Evolutionary conservation across 2,329 filamentous ascomycete species (phyloP).

Genomic region (Didymella lethalis): DNA sequence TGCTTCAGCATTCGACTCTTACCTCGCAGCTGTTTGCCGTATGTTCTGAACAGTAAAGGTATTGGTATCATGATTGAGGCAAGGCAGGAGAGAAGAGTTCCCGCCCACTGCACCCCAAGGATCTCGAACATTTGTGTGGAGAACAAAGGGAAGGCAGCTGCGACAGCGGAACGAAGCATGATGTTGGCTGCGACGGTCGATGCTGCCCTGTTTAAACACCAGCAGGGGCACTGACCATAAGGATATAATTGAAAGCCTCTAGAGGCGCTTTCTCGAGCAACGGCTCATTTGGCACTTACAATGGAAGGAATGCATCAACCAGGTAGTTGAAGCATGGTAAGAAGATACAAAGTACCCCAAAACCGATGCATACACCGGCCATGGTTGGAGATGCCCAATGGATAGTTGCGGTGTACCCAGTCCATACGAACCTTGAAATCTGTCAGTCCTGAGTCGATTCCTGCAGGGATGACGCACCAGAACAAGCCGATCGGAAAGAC

Average conservation of each 20-base stretch:
- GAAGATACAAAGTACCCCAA: constrained; percentile 12
- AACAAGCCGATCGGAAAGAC: constrained; percentile 6
- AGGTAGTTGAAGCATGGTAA: constrained; percentile 14
- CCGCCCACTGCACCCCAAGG: constrained; percentile 8
- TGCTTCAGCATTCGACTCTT: constrained; percentile 1
- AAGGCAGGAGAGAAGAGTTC: constrained; percentile 7
- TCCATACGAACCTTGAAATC: constrained; percentile 5
- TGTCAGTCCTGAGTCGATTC: not conserved
- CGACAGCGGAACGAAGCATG: constrained; percentile 8
- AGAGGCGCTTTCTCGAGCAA: not conserved
- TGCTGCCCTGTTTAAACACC: not conserved
- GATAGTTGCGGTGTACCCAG: not conserved
- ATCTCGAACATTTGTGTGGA: constrained; percentile 5
- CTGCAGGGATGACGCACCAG: not conserved
- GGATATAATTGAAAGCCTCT: too few species aligned
- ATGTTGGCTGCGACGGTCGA: constrained; percentile 13
- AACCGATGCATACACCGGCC: constrained; percentile 7
- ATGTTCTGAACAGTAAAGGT: constrained; percentile 5
- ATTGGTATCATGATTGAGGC: constrained; percentile 6
- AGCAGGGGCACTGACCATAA: too few species aligned
- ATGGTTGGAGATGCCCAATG: constrained; percentile 5
- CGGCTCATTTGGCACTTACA: not conserved
- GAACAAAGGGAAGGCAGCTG: constrained; percentile 9
- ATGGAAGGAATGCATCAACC: constrained; percentile 6
- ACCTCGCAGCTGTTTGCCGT: not conserved